Evolutionary conservation across 495 filamentous ascomycete species (phyloP).

Genomic region (Trichodelitschia bisporula): DNA sequence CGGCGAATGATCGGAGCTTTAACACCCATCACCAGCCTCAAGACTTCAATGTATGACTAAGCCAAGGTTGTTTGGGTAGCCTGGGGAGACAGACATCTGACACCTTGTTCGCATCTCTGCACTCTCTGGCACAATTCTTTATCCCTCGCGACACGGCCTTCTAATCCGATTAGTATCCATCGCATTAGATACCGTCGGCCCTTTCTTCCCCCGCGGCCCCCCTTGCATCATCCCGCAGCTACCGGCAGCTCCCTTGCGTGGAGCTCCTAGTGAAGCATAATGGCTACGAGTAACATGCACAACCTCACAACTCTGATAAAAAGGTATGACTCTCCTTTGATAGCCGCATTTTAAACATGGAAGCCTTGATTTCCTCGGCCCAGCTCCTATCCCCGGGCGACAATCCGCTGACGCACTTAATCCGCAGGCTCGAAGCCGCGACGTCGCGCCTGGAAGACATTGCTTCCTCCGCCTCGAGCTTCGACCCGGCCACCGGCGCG

Average conservation of each 20-base stretch:
- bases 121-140: no score
- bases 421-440: slow-evolving; percentile 80
- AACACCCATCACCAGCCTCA: no score
- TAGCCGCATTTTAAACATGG: background rate
- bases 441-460: slow-evolving; percentile 94
- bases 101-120: no score
- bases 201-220: slow-evolving; percentile 3
- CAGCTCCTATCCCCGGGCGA: slow-evolving; percentile 1
- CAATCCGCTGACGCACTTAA: slow-evolving; percentile 22
- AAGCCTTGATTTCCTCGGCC: slow-evolving; percentile 1
- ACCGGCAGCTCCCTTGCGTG: slow-evolving; percentile 2
- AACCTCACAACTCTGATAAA: slow-evolving; percentile 95
- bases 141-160: no score
- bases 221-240: slow-evolving; percentile 1
- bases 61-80: no score
- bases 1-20: no score
- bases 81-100: no score
- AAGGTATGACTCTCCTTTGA: slow-evolving; percentile 32
- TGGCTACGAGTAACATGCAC: slow-evolving; percentile 56
- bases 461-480: slow-evolving; percentile 39
- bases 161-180: no score
- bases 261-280: slow-evolving; percentile 11
- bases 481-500: slow-evolving; percentile 18
- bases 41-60: no score
- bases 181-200: background rate